These are phyloP conservation scores for Crassisporium funariophilum DNA, from an alignment of 768 basidiomycete genomes.

Conservation along the genomic window DNA sequence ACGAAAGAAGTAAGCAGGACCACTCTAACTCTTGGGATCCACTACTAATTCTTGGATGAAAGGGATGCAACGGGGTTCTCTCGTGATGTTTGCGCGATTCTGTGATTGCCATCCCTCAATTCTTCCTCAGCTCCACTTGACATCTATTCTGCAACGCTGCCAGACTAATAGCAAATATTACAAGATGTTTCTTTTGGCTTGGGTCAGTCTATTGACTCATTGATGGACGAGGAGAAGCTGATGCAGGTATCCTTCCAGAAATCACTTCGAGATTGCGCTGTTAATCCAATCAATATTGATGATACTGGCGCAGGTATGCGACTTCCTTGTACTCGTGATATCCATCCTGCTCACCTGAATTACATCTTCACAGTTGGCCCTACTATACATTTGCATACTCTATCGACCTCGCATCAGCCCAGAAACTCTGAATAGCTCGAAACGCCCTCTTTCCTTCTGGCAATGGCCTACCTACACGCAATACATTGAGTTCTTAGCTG, in stretches of 20 bases:
- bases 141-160: conserved; percentile 3
- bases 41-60: conserved; percentile 1
- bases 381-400: conserved; percentile 80
- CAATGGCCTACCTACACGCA: conserved; percentile 80
- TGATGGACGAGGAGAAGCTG: conserved; percentile 4
- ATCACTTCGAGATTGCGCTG: conserved; percentile 74
- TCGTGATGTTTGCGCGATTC: conserved; percentile 81
- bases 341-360: conserved; percentile 4
- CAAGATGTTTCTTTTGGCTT: conserved; percentile 90
- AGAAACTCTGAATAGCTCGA: conserved; percentile 59
- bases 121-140: conserved; percentile 4
- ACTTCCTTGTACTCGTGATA: not conserved
- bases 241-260: conserved; percentile 28
- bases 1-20: conserved; percentile 58
- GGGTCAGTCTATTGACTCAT: conserved; percentile 41
- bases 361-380: conserved; percentile 52
- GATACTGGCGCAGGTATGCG: conserved; percentile 79
- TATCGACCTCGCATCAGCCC: conserved; percentile 65
- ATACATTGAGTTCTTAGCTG: conserved; percentile 82
- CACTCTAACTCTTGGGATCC: conserved; percentile 2
- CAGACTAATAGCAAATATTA: conserved; percentile 82
- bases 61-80: conserved; percentile 89
- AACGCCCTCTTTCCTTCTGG: conserved; percentile 79
- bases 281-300: conserved; percentile 83
- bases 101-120: conserved; percentile 44